phyloP scores from a whole-genome alignment of 441 rosid species.

The Eutrema salsugineum region DNA sequence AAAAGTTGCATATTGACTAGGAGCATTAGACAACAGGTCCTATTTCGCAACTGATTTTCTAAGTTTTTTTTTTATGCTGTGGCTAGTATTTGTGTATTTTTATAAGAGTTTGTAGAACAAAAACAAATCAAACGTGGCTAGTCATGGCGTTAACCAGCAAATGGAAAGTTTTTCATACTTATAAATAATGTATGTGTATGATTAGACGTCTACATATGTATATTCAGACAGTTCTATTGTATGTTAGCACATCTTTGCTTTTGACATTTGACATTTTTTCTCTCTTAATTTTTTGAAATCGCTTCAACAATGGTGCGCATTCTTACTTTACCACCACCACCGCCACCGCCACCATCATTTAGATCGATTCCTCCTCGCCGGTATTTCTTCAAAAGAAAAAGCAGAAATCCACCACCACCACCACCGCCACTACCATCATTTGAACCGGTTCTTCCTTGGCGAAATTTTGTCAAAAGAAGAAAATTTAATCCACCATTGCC shows the following conservation, averaged over 20 bases:
- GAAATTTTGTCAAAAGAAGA: not conserved
- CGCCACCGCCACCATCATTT: not conserved
- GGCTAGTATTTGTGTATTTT: not conserved
- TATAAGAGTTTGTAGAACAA: not conserved
- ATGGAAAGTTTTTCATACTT: not conserved
- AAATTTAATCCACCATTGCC: constrained; percentile 13
- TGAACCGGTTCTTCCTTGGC: constrained; percentile 15
- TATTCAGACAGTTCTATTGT: not conserved
- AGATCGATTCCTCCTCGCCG: not conserved
- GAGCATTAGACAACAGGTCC: too few species aligned
- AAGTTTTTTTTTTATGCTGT: too few species aligned
- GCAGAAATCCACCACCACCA: not conserved
- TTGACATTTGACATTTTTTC: not conserved
- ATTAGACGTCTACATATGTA: not conserved
- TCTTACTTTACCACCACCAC: constrained; percentile 13
- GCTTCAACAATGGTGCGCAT: constrained; percentile 46
- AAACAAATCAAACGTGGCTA: constrained; percentile 14
- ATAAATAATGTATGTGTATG: not conserved
- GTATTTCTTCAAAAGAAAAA: not conserved
- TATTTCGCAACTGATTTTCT: too few species aligned
- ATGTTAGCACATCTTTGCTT: not conserved
- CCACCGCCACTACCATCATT: constrained; percentile 7
- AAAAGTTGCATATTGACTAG: too few species aligned
- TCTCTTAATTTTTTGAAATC: not conserved
- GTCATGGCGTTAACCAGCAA: constrained; percentile 3